Percentiles rank a stretch among this genome's conserved stretches.
Conservation (phyloP, 2,329 filamentous ascomycete genomes). For the Claviceps fusiformis region DNA sequence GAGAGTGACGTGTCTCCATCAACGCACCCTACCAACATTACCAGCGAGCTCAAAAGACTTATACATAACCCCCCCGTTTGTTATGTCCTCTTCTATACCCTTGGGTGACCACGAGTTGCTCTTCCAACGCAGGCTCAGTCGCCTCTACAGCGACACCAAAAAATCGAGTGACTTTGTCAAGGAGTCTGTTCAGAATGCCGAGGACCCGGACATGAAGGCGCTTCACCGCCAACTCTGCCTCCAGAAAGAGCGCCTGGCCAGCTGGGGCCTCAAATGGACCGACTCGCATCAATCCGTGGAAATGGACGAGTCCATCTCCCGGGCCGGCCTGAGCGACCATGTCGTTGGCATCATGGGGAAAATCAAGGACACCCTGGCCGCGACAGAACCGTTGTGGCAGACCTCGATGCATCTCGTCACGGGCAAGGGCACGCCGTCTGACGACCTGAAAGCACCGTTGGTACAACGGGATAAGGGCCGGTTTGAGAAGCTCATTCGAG, state of each 20-base stretch:
- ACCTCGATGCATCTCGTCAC: slow-evolving; percentile 36
- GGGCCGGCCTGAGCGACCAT: slow-evolving; percentile 61
- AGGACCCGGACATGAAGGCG: slow-evolving; percentile 56
- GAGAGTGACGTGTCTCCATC: no score
- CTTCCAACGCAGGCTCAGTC: slow-evolving; percentile 50
- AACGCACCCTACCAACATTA: no score
- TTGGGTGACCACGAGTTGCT: slow-evolving; percentile 40
- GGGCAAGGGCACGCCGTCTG: slow-evolving; percentile 21
- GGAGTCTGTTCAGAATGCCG: slow-evolving; percentile 45
- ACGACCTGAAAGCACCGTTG: slow-evolving; percentile 41
- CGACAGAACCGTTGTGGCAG: slow-evolving; percentile 59
- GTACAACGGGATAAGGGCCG: slow-evolving; percentile 56
- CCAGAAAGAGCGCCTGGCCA: slow-evolving; percentile 65
- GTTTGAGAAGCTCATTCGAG: slow-evolving; percentile 61
- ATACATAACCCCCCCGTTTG: neutral
- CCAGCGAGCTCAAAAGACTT: no score
- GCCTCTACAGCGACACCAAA: slow-evolving; percentile 72
- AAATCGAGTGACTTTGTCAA: slow-evolving; percentile 62
- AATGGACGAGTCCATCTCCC: slow-evolving; percentile 58
- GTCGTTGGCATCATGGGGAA: slow-evolving; percentile 68
- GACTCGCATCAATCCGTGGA: slow-evolving; percentile 55
- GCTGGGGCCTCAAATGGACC: slow-evolving; percentile 72
- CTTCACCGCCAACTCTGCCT: slow-evolving; percentile 66
- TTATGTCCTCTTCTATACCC: slow-evolving; percentile 39
- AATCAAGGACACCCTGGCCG: slow-evolving; percentile 66